A percentile compares a stretch with the other conserved stretches of the same genome.
These are phyloP conservation scores for Ascochyta koolunga DNA, from an alignment of 2,329 filamentous ascomycete species.

Conservation along the genomic window DNA sequence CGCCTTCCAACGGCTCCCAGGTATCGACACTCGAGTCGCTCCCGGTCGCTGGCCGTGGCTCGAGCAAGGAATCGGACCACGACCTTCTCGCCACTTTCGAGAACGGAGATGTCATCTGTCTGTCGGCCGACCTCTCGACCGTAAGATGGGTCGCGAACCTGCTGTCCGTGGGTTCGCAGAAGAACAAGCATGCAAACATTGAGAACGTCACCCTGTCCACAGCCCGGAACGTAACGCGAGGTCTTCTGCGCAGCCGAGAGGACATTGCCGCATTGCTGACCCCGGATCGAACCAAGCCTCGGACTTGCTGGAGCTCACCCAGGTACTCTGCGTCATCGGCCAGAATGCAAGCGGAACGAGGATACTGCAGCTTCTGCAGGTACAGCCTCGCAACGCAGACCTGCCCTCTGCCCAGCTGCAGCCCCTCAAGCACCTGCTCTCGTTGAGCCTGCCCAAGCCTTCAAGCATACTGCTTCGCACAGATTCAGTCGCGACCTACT, in stretches of 20 bases:
- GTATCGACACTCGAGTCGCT: constrained; percentile 42
- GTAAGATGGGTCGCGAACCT: constrained; percentile 43
- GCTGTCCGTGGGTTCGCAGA: constrained; percentile 21
- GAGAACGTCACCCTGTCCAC: constrained; percentile 45
- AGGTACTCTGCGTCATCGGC: constrained; percentile 43
- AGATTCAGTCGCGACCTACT: constrained; percentile 48
- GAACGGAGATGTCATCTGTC: constrained; percentile 65
- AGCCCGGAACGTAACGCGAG: constrained; percentile 49
- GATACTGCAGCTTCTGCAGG: constrained; percentile 34
- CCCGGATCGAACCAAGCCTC: constrained; percentile 31
- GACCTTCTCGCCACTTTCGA: constrained; percentile 64
- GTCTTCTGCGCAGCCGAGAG: constrained; percentile 52
- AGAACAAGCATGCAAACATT: constrained; percentile 28
- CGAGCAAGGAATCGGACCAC: constrained; percentile 31
- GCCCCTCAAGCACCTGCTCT: constrained; percentile 42
- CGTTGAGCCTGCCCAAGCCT: constrained; percentile 35
- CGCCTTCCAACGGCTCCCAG: constrained; percentile 30
- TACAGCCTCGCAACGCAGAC: constrained; percentile 41
- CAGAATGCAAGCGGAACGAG: constrained; percentile 25
- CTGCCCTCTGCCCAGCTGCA: constrained; percentile 35
- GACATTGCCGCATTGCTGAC: constrained; percentile 51
- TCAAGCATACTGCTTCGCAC: constrained; percentile 14
- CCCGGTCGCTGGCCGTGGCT: constrained; percentile 29
- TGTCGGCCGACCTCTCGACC: constrained; percentile 60
- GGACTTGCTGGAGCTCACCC: constrained; percentile 44